These are phyloP conservation scores for Candida oleophila DNA, from an alignment of 805 yeast species.

Conservation along the genomic window DNA sequence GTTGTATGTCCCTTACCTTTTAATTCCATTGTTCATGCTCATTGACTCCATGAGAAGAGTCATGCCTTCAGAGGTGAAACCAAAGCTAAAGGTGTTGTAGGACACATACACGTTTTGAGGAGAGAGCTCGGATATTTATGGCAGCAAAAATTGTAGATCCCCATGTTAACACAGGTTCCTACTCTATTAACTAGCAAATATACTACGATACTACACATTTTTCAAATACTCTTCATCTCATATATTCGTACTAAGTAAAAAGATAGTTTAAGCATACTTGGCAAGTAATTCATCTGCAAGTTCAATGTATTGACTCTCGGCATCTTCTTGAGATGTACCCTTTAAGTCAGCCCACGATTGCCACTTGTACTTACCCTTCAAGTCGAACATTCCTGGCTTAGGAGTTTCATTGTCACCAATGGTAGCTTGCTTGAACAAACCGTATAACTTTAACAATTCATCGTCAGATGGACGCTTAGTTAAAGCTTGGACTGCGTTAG, in stretches of 20 bases:
- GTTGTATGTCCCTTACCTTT: slow-evolving; percentile 68
- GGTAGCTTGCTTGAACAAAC: slow-evolving; percentile 94
- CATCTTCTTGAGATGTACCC: slow-evolving; percentile 86
- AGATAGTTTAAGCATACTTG: slow-evolving; percentile 27
- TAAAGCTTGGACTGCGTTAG: slow-evolving; percentile 74
- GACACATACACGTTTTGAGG: neutral
- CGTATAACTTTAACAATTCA: slow-evolving; percentile 84
- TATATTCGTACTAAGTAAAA: neutral
- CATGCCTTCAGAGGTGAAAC: neutral
- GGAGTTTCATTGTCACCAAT: slow-evolving; percentile 87
- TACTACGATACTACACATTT: too few species aligned
- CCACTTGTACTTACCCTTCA: slow-evolving; percentile 97
- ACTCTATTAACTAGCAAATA: too few species aligned
- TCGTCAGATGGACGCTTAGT: slow-evolving; percentile 80
- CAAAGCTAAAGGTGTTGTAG: neutral
- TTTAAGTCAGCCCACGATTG: slow-evolving; percentile 89
- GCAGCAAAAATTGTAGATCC: neutral
- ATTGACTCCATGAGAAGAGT: slow-evolving; percentile 38
- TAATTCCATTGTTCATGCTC: slow-evolving; percentile 61
- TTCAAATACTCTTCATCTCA: too few species aligned
- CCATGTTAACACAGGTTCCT: too few species aligned
- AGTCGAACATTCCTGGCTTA: slow-evolving; percentile 89
- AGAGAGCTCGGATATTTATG: too few species aligned
- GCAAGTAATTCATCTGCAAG: slow-evolving; percentile 63
- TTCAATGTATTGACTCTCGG: slow-evolving; percentile 76